phyloP scores from a whole-genome alignment of 306 rosid species.

The Dicorynia guianensis region DNA sequence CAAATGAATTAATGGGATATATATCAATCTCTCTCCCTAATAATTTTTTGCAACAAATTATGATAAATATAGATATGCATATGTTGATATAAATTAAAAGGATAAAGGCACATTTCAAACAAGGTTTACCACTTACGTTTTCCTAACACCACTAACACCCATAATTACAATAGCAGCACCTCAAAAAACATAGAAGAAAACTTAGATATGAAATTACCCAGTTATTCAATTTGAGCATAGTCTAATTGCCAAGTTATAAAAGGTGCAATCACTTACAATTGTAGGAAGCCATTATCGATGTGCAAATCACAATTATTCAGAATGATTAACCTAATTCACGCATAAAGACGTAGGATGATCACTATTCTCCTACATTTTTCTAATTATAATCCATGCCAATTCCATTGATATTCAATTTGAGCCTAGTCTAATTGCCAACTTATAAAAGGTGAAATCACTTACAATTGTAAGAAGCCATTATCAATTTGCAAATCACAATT shows the following conservation, averaged over 20 bases:
- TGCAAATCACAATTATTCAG: neutral
- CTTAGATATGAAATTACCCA: neutral
- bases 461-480: too few relatives aligned
- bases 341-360: too few relatives aligned
- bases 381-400: too few relatives aligned
- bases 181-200: constrained; percentile 16
- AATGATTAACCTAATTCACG: too few relatives aligned
- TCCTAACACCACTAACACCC: constrained; percentile 93
- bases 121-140: constrained; percentile 61
- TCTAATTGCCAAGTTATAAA: neutral
- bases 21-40: neutral
- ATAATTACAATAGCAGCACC: constrained; percentile 61
- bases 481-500: too few relatives aligned
- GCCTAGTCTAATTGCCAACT: too few relatives aligned
- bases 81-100: neutral
- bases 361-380: too few relatives aligned
- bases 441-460: too few relatives aligned
- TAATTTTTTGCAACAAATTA: neutral
- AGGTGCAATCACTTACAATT: constrained; percentile 20
- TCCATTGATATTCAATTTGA: too few relatives aligned
- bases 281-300: constrained; percentile 37
- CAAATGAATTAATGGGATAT: neutral
- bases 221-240: neutral
- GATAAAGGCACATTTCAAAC: neutral
- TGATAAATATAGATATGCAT: neutral